Conservation (phyloP, 148 eudicot species). For the Rhododendron ferrugineum region DNA sequence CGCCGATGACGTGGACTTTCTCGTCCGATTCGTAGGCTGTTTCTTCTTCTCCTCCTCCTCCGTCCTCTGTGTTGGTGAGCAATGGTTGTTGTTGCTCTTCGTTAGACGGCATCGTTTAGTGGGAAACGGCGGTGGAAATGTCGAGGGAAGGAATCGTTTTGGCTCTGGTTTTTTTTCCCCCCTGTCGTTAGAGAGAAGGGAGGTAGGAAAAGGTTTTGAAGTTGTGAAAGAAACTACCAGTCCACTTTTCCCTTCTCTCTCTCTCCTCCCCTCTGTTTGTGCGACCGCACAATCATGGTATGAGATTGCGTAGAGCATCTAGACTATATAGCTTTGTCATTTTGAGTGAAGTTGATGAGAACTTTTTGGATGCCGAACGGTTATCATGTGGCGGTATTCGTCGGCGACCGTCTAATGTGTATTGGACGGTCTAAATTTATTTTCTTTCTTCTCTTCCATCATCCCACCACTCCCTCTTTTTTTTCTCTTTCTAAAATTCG, state of each 20-base stretch:
- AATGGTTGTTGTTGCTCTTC: conserved; percentile 9
- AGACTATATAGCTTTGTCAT: not conserved
- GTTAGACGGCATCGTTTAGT: conserved; percentile 3
- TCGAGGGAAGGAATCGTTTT: not conserved
- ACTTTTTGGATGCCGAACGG: too few species aligned
- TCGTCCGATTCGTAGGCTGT: conserved; percentile 55
- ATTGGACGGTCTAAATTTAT: too few species aligned
- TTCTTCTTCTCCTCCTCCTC: not conserved
- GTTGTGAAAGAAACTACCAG: not conserved
- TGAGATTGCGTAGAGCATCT: not conserved
- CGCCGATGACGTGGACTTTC: conserved; percentile 57
- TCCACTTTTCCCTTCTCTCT: not conserved
- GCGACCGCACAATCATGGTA: not conserved
- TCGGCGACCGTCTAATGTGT: too few species aligned
- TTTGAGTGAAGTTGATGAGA: not conserved
- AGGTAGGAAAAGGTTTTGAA: not conserved
- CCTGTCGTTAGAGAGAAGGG: not conserved
- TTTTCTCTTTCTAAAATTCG: too few species aligned
- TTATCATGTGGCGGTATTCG: fast-evolving
- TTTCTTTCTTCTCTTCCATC: too few species aligned
- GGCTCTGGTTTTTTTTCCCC: not conserved
- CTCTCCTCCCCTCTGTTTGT: not conserved
- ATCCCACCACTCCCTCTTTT: too few species aligned
- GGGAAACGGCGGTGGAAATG: not conserved
- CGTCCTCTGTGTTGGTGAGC: conserved; percentile 7